Percentiles rank a stretch among this genome's conserved stretches.
These are phyloP conservation scores for Mycena polygramma DNA, from an alignment of 768 basidiomycete genomes.

Conservation along the genomic window DNA sequence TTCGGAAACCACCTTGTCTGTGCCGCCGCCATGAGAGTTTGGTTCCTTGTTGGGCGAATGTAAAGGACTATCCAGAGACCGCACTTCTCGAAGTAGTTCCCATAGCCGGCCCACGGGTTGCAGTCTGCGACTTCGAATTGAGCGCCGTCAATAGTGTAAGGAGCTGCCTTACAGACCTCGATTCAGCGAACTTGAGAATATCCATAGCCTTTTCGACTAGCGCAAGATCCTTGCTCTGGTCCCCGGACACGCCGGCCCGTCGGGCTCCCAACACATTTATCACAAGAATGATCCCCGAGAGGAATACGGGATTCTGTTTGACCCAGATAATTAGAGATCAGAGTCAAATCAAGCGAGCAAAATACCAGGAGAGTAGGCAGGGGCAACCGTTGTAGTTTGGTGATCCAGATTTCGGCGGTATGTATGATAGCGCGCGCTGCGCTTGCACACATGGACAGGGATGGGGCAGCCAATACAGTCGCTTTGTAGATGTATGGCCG, in stretches of 20 bases:
- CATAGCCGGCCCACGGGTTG: neutral
- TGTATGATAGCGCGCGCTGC: slow-evolving; percentile 62
- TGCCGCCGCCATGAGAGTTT: neutral
- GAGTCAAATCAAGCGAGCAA: neutral
- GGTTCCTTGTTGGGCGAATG: neutral
- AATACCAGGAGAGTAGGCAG: slow-evolving; percentile 20
- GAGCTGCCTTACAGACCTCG: slow-evolving; percentile 4
- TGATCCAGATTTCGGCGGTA: slow-evolving; percentile 50
- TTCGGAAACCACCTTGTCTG: neutral
- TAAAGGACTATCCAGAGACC: slow-evolving; percentile 4
- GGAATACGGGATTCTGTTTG: slow-evolving; percentile 9
- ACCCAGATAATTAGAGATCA: too few relatives aligned
- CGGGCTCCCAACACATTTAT: slow-evolving; percentile 3
- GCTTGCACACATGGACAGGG: slow-evolving; percentile 66
- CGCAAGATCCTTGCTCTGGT: neutral
- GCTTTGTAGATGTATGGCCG: slow-evolving; percentile 58
- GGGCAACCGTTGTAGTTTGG: slow-evolving; percentile 12
- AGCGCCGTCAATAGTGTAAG: neutral
- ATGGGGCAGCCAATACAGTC: slow-evolving; percentile 52
- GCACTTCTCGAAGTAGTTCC: slow-evolving; percentile 1
- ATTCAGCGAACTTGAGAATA: slow-evolving; percentile 14
- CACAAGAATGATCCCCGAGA: slow-evolving; percentile 14
- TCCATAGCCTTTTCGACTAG: slow-evolving; percentile 11
- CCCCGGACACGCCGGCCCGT: slow-evolving; percentile 15
- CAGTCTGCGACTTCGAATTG: neutral